Evolutionary conservation across 1,139 yeast species (phyloP), one percentile per base, ranked within the genome.

Genomic region (Blastobotrys persicus): DNA sequence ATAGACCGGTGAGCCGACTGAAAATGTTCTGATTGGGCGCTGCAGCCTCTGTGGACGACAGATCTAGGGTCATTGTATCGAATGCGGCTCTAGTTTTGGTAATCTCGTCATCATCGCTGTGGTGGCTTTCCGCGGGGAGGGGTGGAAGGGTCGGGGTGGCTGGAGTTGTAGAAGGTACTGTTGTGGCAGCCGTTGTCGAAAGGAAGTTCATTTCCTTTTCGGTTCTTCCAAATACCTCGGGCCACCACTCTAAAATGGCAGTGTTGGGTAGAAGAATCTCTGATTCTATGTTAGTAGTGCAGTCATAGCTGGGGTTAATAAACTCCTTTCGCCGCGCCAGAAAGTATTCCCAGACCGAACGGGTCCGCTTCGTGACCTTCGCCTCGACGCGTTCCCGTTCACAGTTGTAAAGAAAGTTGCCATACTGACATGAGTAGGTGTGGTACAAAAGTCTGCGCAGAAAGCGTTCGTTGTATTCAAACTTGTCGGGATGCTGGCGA

Each of bases 331-430:
- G 76, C 31, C 96, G 72, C 2, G 95, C 86, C 50, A 81, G 73
- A 70, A 92, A 92, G 63, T 92, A 89, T 67, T 89, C 96, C 98
- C 98, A 92, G 1, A 86, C 96, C 11, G 94, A 83, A 17, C 87
- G 74, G 0, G 97, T 87, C 13, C 74, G 70, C 1, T 70, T 63
- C 6, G 61, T 65, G 0, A 79, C 69, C 12, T 73, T 64, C 20
- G 73, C 68, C 26, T 67, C 68, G 7, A 70, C 61, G 39, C 81
- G 67, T 55, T 88, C 96, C 44, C 72, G 67, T 62, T 92, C 96
- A 35, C 78, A 77, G 62, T 92, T 86, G 59, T 79, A 81, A 46
- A 94, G 67, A 61, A 92, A 92, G 1, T 96, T 81, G 2, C 98
- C 98, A 66, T 89, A 92, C 65, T 92, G 98, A 63, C 98, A 89